Percentiles rank a stretch among this genome's conserved stretches.
phyloP scores from a whole-genome alignment of 2,329 filamentous ascomycete species.

The Beauveria sp. region DNA sequence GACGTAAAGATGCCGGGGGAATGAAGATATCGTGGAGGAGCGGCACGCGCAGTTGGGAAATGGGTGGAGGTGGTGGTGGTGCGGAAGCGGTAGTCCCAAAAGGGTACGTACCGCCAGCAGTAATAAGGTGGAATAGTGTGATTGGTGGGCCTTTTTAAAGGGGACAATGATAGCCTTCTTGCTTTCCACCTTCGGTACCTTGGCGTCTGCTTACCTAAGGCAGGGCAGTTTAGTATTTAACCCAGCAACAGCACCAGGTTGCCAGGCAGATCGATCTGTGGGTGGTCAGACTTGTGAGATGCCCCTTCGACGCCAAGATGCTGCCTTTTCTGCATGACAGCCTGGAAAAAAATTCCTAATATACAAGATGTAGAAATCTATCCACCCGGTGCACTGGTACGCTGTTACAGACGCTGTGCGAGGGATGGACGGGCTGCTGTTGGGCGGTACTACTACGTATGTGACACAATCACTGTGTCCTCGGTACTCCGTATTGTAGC shows the following conservation, averaged over 20 bases:
- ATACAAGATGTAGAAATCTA: not conserved
- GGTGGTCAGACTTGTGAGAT: not conserved
- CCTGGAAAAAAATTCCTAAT: no score
- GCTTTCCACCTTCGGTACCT: no score
- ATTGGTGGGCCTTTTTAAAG: not conserved
- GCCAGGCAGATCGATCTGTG: not conserved
- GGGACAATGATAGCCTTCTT: not conserved
- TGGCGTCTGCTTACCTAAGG: no score
- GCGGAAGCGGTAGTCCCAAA: constrained; percentile 1
- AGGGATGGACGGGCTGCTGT: not conserved
- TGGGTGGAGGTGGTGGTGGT: constrained; percentile 5
- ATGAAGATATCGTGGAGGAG: constrained; percentile 10
- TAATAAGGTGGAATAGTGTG: not conserved
- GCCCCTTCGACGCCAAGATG: not conserved
- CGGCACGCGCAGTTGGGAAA: constrained; percentile 8
- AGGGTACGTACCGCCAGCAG: not conserved
- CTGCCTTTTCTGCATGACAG: not conserved
- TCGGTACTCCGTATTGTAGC: not conserved
- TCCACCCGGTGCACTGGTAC: not conserved
- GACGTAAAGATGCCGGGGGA: not conserved
- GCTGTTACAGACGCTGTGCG: not conserved
- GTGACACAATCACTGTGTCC: not conserved
- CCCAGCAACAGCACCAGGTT: not conserved
- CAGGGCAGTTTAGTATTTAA: no score
- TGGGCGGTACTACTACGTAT: not conserved